Conservation (phyloP, 495 filamentous ascomycete species). For the Barbatosphaeria neglecta region DNA sequence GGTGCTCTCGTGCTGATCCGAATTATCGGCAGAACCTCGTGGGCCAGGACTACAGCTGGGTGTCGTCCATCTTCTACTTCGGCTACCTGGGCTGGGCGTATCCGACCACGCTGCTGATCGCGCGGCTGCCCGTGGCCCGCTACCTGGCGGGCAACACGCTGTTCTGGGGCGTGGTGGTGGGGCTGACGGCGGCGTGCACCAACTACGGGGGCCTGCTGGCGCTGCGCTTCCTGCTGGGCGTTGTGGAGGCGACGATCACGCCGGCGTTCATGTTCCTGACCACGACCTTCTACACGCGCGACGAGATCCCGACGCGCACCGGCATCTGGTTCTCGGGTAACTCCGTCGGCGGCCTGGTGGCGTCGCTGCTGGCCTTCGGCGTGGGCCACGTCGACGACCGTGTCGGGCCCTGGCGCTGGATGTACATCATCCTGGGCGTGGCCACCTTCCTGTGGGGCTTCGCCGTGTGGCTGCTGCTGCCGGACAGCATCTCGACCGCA, state of each 20-base stretch:
- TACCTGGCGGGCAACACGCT: slow-evolving; percentile 15
- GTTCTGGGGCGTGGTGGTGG: slow-evolving; percentile 55
- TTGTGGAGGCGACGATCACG: slow-evolving; percentile 40
- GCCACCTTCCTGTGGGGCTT: slow-evolving; percentile 17
- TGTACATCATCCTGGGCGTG: slow-evolving; percentile 25
- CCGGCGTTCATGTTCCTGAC: slow-evolving; percentile 21
- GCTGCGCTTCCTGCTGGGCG: slow-evolving; percentile 42
- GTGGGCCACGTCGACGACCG: slow-evolving; percentile 25
- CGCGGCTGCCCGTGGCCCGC: slow-evolving; percentile 19
- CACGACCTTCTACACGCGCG: slow-evolving; percentile 23
- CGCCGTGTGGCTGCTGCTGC: slow-evolving; percentile 17
- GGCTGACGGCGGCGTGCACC: slow-evolving; percentile 57
- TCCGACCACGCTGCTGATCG: slow-evolving; percentile 15
- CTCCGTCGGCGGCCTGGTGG: slow-evolving; percentile 22
- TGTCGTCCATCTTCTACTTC: slow-evolving; percentile 23
- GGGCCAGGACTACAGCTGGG: slow-evolving; percentile 25
- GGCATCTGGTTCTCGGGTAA: slow-evolving; percentile 32
- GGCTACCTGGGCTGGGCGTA: slow-evolving; percentile 20
- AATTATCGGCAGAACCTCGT: slow-evolving; percentile 9
- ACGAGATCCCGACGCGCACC: slow-evolving; percentile 22
- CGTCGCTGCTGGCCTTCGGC: slow-evolving; percentile 33
- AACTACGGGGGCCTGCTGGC: slow-evolving; percentile 60
- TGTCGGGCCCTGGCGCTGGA: slow-evolving; percentile 21
- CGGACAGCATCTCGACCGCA: slow-evolving; percentile 17
- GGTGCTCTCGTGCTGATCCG: not conserved